These are phyloP conservation scores for Vickermania spadyakhi DNA, from an alignment of 208 protist genomes.

Conservation along the genomic window DNA sequence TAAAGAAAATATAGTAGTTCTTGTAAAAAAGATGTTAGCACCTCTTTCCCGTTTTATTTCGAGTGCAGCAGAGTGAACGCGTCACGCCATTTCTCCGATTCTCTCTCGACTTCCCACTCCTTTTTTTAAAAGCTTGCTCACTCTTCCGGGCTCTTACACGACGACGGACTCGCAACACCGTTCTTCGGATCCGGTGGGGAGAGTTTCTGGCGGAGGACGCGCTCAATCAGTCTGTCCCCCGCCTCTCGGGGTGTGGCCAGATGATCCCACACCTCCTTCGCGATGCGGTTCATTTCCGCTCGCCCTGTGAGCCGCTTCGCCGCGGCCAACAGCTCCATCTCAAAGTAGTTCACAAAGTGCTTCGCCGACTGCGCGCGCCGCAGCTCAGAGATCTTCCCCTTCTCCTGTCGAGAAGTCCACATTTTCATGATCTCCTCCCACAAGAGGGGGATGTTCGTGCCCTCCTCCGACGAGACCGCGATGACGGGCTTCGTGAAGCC, in stretches of 20 bases:
- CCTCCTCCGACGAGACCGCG: conserved; percentile 27
- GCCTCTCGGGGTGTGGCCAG: conserved; percentile 30
- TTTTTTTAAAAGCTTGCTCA: too few species aligned
- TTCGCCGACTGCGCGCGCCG: conserved; percentile 24
- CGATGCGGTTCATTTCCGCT: conserved; percentile 17
- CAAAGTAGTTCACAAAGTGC: conserved; percentile 46
- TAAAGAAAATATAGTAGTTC: too few species aligned
- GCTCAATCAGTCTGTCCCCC: conserved; percentile 21
- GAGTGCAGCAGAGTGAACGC: too few species aligned
- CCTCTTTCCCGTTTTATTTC: too few species aligned
- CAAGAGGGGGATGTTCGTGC: conserved; percentile 19
- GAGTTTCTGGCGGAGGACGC: conserved; percentile 13
- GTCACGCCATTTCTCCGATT: too few species aligned
- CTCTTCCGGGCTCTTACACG: too few species aligned
- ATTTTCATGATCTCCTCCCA: conserved; percentile 29
- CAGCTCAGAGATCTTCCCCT: conserved; percentile 21
- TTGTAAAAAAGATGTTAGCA: too few species aligned
- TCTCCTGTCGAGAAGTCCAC: conserved; percentile 19
- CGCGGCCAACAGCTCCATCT: conserved; percentile 29
- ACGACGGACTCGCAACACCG: neutral
- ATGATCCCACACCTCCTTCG: conserved; percentile 20
- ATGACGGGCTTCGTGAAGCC: conserved; percentile 40
- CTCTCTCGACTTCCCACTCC: too few species aligned
- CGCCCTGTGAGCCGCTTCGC: conserved; percentile 22
- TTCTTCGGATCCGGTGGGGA: neutral